A percentile compares a stretch with the other conserved stretches of the same genome.
phyloP scores from a whole-genome alignment of 2,329 filamentous ascomycete species.

The Fusarium veterinarium region DNA sequence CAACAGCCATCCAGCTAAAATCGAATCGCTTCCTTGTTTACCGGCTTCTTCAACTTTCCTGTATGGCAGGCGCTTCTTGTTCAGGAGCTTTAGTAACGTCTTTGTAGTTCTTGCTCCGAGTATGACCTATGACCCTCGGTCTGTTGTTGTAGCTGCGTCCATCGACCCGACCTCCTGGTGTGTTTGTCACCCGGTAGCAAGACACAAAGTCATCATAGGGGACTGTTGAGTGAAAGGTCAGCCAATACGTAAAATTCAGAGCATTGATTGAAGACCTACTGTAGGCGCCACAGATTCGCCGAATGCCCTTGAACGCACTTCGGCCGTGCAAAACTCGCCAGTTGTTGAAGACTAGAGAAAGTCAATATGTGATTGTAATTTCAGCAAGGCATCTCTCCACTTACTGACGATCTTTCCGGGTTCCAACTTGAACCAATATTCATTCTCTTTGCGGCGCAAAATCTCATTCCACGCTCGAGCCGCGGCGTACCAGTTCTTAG shows the following conservation, averaged over 20 bases:
- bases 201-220: constrained; percentile 85
- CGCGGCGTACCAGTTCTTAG: constrained; percentile 80
- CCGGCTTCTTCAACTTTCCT: background rate
- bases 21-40: background rate
- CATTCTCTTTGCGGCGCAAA: constrained; percentile 70
- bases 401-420: constrained; percentile 82
- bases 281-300: constrained; percentile 92
- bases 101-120: background rate
- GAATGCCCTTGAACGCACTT: constrained; percentile 81
- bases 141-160: constrained; percentile 49
- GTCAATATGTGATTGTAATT: constrained; percentile 27
- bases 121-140: background rate
- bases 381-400: constrained; percentile 45
- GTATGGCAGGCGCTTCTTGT: background rate
- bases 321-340: constrained; percentile 94
- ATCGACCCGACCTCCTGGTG: constrained; percentile 59
- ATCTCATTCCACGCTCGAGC: constrained; percentile 80
- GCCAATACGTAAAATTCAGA: background rate
- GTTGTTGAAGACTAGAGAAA: constrained; percentile 84
- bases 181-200: constrained; percentile 78
- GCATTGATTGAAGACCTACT: constrained; percentile 65
- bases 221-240: constrained; percentile 59
- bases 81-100: background rate
- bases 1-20: background rate
- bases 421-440: constrained; percentile 84